Conservation (phyloP, 2,329 filamentous ascomycete species). For the Calonectria ilicicola region DNA sequence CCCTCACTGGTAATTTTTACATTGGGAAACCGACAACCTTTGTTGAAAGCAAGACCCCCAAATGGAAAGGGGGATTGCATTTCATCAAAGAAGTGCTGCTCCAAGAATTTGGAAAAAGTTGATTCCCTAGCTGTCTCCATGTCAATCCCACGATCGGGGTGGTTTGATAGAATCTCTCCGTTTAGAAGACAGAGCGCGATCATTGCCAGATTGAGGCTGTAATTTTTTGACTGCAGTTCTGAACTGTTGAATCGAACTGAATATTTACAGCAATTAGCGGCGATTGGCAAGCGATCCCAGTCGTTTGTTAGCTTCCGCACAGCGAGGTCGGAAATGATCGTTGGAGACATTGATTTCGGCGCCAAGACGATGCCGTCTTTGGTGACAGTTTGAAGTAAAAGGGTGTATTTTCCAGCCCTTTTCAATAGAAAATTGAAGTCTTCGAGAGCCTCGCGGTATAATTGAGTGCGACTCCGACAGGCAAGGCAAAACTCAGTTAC, state of each 20-base stretch:
- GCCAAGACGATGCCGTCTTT: not conserved
- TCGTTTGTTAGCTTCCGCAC: not conserved
- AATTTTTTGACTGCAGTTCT: not conserved
- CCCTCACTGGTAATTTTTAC: not conserved
- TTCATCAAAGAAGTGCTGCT: not conserved
- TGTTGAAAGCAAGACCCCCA: not conserved
- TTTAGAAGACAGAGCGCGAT: not conserved
- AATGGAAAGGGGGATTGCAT: not conserved
- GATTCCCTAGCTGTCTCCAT: not conserved
- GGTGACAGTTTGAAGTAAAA: not conserved
- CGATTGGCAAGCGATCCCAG: not conserved
- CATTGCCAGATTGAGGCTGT: not conserved
- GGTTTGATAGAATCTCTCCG: not conserved
- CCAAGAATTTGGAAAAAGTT: not conserved
- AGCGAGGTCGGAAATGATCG: not conserved
- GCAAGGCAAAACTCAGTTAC: not conserved
- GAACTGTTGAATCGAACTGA: not conserved
- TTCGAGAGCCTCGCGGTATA: not conserved
- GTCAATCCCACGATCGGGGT: not conserved
- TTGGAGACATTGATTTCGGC: not conserved
- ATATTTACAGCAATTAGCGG: not conserved
- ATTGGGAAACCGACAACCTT: not conserved
- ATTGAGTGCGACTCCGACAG: not conserved
- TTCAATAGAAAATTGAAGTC: not conserved
- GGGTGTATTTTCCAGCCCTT: conserved; percentile 1